phyloP scores from a whole-genome alignment of 352 stramenopile species.

The Pythium monospermum region DNA sequence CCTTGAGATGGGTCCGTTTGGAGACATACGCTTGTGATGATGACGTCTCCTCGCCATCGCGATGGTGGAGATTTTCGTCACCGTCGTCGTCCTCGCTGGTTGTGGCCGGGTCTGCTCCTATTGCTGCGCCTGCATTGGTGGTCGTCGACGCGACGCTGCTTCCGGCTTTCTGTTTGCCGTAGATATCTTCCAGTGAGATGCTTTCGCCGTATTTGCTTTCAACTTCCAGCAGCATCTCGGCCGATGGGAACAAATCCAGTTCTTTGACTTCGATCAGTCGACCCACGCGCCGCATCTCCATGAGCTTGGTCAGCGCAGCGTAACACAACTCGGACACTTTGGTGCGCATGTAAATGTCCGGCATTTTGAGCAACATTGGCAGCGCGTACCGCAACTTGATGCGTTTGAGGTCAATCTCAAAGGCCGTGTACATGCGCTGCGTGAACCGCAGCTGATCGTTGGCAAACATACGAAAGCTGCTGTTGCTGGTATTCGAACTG shows the following conservation, averaged over 20 bases:
- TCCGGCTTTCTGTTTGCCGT: constrained; percentile 28
- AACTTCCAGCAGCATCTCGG: constrained; percentile 74
- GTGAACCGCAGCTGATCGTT: constrained; percentile 75
- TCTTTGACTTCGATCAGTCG: constrained; percentile 52
- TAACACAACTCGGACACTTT: constrained; percentile 84
- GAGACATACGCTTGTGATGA: not conserved
- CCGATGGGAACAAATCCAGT: constrained; percentile 72
- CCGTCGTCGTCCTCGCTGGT: not conserved
- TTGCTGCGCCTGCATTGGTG: not conserved
- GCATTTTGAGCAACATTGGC: constrained; percentile 47
- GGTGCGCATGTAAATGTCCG: constrained; percentile 88
- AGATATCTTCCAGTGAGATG: constrained; percentile 86
- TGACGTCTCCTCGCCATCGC: not conserved
- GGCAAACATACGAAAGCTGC: constrained; percentile 56
- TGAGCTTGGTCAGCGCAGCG: constrained; percentile 60
- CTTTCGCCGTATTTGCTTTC: constrained; percentile 91
- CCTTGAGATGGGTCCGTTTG: constrained; percentile 40
- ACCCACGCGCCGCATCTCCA: constrained; percentile 52
- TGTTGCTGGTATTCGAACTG: too few relatives aligned
- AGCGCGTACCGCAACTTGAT: constrained; percentile 87
- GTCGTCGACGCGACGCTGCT: not conserved
- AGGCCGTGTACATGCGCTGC: constrained; percentile 77
- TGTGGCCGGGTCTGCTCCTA: not conserved
- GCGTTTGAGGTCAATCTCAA: constrained; percentile 86
- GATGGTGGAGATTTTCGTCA: not conserved